phyloP scores from a whole-genome alignment of 352 stramenopile species.

The Pythium aristosporum region DNA sequence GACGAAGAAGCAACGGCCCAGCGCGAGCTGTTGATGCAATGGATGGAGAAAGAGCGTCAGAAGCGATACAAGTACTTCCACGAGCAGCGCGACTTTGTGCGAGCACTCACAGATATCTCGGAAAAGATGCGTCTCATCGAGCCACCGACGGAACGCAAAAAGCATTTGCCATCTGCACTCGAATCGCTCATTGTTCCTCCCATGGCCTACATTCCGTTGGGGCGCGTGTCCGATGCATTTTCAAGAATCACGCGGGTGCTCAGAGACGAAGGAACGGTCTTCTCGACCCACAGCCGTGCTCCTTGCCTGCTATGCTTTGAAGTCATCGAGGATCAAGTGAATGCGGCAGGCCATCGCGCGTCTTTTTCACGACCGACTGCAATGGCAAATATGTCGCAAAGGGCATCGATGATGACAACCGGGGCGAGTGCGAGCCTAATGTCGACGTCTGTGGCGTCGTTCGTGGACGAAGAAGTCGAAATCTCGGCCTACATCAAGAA shows the following conservation, averaged over 20 bases:
- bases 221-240: slow-evolving; percentile 68
- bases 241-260: slow-evolving; percentile 67
- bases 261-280: slow-evolving; percentile 71
- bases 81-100: slow-evolving; percentile 74
- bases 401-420: background rate
- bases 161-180: slow-evolving; percentile 49
- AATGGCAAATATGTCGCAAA: background rate
- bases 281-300: slow-evolving; percentile 76
- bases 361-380: slow-evolving; percentile 21
- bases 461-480: slow-evolving; percentile 45
- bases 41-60: slow-evolving; percentile 76
- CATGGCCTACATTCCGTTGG: slow-evolving; percentile 78
- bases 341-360: slow-evolving; percentile 45
- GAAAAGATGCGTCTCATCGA: slow-evolving; percentile 70
- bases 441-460: slow-evolving; percentile 27
- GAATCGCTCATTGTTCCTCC: slow-evolving; percentile 46
- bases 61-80: slow-evolving; percentile 85
- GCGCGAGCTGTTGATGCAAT: slow-evolving; percentile 59
- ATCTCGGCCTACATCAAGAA: slow-evolving; percentile 51
- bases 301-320: slow-evolving; percentile 79
- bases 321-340: slow-evolving; percentile 74
- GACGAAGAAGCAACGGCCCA: slow-evolving; percentile 31
- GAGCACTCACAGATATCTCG: slow-evolving; percentile 65
- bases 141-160: slow-evolving; percentile 62
- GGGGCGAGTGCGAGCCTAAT: slow-evolving; percentile 23